Conservation (phyloP, 495 filamentous ascomycete genomes). For the Tuber magnatum region DNA sequence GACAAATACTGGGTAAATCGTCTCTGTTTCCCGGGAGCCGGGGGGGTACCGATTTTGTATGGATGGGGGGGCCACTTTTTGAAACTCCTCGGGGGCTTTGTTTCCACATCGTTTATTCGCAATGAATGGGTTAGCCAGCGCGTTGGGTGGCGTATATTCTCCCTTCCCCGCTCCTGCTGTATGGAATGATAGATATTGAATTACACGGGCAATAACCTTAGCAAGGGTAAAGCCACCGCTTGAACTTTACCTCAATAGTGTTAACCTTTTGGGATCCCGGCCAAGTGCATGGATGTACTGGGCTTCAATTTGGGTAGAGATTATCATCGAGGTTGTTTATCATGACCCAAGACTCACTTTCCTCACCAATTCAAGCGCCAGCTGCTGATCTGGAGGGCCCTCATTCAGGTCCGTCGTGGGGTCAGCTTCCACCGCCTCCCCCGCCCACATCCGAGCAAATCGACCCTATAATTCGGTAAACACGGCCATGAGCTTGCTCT, state of each 20-base stretch:
- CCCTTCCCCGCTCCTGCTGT: neutral
- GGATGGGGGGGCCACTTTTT: slow-evolving; percentile 48
- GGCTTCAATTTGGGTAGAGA: slow-evolving; percentile 45
- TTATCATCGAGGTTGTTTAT: slow-evolving; percentile 41
- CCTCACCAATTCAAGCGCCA: slow-evolving; percentile 65
- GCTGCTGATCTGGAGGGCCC: slow-evolving; percentile 58
- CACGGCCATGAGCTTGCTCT: slow-evolving; percentile 47
- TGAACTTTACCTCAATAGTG: slow-evolving; percentile 49
- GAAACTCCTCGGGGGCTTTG: slow-evolving; percentile 38
- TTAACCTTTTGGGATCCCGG: slow-evolving; percentile 47
- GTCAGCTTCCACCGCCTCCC: slow-evolving; percentile 46
- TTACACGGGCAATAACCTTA: slow-evolving; percentile 47
- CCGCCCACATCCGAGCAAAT: slow-evolving; percentile 53
- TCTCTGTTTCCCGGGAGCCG: slow-evolving; percentile 45
- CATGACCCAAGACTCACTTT: slow-evolving; percentile 42
- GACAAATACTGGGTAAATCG: slow-evolving; percentile 43
- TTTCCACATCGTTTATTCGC: neutral
- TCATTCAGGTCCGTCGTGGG: slow-evolving; percentile 49
- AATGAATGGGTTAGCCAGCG: neutral
- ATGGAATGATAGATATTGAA: slow-evolving; percentile 27
- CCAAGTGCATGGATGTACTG: slow-evolving; percentile 46
- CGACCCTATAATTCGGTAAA: slow-evolving; percentile 49
- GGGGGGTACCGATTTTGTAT: slow-evolving; percentile 50
- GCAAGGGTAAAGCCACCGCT: slow-evolving; percentile 49
- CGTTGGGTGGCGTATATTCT: too few species aligned